Conservation (phyloP, 2,329 filamentous ascomycete genomes). For the Microdochium paspali region DNA sequence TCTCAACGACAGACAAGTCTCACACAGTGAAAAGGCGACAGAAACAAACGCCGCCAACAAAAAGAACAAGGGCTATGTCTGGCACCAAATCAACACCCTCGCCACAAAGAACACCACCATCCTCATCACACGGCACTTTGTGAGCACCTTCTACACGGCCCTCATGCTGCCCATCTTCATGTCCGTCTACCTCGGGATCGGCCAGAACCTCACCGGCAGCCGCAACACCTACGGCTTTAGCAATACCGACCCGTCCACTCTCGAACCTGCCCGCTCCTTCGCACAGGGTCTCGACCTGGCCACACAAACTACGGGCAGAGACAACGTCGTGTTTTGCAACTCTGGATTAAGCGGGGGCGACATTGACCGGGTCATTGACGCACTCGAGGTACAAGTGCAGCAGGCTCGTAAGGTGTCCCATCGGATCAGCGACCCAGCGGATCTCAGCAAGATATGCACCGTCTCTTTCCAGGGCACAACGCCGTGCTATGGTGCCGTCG, state of each 20-base stretch:
- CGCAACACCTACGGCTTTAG: constrained; percentile 64
- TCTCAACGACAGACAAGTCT: background rate
- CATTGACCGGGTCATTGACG: constrained; percentile 62
- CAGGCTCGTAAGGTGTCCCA: constrained; percentile 46
- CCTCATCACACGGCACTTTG: constrained; percentile 41
- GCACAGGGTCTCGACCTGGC: constrained; percentile 51
- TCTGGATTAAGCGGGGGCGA: constrained; percentile 59
- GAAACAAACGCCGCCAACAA: background rate
- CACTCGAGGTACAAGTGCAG: constrained; percentile 47
- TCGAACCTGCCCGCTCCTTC: constrained; percentile 53
- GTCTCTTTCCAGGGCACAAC: constrained; percentile 58
- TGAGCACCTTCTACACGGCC: constrained; percentile 43
- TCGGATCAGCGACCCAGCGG: constrained; percentile 41
- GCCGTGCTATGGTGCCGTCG: constrained; percentile 63
- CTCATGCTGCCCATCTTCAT: constrained; percentile 50
- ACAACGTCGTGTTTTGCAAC: constrained; percentile 72
- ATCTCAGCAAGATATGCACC: constrained; percentile 53
- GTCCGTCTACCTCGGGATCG: constrained; percentile 55
- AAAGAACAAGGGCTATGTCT: background rate
- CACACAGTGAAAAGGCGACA: background rate
- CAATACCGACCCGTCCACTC: constrained; percentile 21
- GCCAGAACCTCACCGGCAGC: constrained; percentile 75
- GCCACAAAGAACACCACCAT: constrained; percentile 54
- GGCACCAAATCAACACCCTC: constrained; percentile 47
- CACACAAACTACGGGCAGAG: constrained; percentile 39